A percentile compares a stretch with the other conserved stretches of the same genome.
These are phyloP conservation scores for Dactylellina parvicollis DNA, from an alignment of 2,329 filamentous ascomycete genomes.

Conservation along the genomic window DNA sequence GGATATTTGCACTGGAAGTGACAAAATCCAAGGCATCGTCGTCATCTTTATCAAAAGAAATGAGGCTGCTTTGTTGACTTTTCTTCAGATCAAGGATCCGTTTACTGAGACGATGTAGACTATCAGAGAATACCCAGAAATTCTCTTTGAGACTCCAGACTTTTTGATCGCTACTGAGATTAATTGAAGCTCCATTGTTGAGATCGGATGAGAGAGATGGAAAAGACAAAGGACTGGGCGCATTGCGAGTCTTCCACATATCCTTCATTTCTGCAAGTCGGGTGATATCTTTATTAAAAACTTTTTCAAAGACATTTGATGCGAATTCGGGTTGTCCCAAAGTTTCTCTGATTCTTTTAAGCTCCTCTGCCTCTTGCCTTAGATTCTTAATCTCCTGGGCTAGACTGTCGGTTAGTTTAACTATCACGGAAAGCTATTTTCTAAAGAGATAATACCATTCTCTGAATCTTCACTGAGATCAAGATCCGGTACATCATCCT, in stretches of 20 bases:
- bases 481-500: conserved; percentile 81
- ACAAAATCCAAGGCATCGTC: conserved; percentile 95
- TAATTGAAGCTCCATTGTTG: neutral
- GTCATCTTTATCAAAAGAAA: conserved; percentile 97
- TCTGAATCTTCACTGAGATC: conserved; percentile 83
- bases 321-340: conserved; percentile 82
- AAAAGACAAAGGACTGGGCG: conserved; percentile 65
- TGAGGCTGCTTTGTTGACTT: conserved; percentile 65
- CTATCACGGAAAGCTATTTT: neutral
- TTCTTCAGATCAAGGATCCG: conserved; percentile 74
- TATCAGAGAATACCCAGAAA: conserved; percentile 82
- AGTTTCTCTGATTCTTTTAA: conserved; percentile 82
- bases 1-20: conserved; percentile 85
- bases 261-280: conserved; percentile 87
- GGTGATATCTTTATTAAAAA: conserved; percentile 85
- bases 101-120: conserved; percentile 78
- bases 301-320: conserved; percentile 87
- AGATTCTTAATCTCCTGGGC: conserved; percentile 87
- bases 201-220: neutral
- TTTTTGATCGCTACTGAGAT: conserved; percentile 73
- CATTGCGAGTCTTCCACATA: conserved; percentile 88
- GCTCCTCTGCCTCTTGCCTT: conserved; percentile 80
- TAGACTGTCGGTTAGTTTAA: conserved; percentile 56
- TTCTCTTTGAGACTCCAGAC: conserved; percentile 87
- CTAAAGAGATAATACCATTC: conserved; percentile 68